Conservation (phyloP, 1,284 basidiomycete species). For the Puccinia coronata region DNA sequence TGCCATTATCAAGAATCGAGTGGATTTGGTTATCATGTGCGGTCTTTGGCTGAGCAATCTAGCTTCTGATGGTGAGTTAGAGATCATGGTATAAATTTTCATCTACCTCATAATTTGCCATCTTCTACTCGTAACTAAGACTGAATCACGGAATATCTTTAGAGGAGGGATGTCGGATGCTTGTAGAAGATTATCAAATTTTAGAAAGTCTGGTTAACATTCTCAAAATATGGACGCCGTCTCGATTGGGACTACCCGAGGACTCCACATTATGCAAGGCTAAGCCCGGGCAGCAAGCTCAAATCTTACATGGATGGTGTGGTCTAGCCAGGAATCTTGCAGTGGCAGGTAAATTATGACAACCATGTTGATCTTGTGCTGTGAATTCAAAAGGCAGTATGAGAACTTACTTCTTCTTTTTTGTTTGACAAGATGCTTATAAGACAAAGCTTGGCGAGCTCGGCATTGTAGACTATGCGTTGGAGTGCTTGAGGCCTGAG, state of each 20-base stretch:
- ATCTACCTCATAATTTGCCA: not conserved
- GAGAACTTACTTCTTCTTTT: not conserved
- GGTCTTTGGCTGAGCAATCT: constrained; percentile 48
- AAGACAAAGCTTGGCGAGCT: constrained; percentile 20
- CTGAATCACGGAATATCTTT: not conserved
- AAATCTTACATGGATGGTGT: constrained; percentile 41
- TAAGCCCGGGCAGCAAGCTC: constrained; percentile 46
- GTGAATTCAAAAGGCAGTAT: not conserved
- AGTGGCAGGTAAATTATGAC: constrained; percentile 36
- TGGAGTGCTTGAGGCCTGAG: constrained; percentile 26
- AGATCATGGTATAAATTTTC: not conserved
- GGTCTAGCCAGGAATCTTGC: constrained; percentile 46
- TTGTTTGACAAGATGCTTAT: constrained; percentile 20
- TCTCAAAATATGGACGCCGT: constrained; percentile 25
- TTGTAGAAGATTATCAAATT: constrained; percentile 35
- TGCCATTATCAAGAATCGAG: constrained; percentile 5
- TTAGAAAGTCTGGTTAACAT: constrained; percentile 5
- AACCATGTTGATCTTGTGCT: not conserved
- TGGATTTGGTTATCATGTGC: constrained; percentile 36
- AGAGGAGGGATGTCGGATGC: constrained; percentile 25
- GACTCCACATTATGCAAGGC: constrained; percentile 7
- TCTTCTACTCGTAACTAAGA: not conserved
- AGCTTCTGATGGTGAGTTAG: constrained; percentile 36
- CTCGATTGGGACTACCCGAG: not conserved
- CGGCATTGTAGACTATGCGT: constrained; percentile 23